Percentiles rank a stretch among this genome's conserved stretches.
phyloP scores from a whole-genome alignment of 1,284 basidiomycete species.

The Boletus smithii region DNA sequence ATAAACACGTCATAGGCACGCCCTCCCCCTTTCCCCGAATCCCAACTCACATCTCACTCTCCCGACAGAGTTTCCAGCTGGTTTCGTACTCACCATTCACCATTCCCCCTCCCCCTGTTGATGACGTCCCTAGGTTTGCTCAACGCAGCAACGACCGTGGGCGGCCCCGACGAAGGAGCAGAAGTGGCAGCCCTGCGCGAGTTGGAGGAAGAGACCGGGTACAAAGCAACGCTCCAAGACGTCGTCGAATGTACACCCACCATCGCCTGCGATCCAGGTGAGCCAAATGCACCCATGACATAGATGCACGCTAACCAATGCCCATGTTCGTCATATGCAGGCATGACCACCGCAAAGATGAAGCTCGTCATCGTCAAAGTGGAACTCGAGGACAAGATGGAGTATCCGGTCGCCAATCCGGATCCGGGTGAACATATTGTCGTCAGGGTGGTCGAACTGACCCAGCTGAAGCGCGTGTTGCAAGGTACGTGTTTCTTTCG shows the following conservation, averaged over 20 bases:
- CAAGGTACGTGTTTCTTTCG: conserved; percentile 48
- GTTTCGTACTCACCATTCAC: conserved; percentile 32
- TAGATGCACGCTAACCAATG: neutral
- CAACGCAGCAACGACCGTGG: conserved; percentile 50
- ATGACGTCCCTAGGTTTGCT: conserved; percentile 57
- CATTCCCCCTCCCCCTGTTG: neutral
- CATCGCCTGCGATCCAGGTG: conserved; percentile 71
- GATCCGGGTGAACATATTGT: conserved; percentile 85
- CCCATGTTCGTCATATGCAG: conserved; percentile 42
- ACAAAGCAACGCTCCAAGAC: conserved; percentile 49
- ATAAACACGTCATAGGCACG: conserved; percentile 67
- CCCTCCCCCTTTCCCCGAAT: no score
- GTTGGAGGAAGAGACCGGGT: conserved; percentile 89
- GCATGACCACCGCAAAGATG: conserved; percentile 84
- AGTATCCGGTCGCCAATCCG: conserved; percentile 60
- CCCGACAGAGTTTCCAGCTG: conserved; percentile 75
- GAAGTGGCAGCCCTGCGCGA: conserved; percentile 81
- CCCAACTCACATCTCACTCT: neutral
- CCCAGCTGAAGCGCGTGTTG: conserved; percentile 58
- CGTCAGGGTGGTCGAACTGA: conserved; percentile 66
- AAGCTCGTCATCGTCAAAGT: conserved; percentile 69
- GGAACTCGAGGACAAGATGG: conserved; percentile 54
- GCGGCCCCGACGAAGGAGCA: conserved; percentile 53
- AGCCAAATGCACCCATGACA: neutral
- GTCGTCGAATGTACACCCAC: conserved; percentile 68